phyloP scores from a whole-genome alignment of 2,329 filamentous ascomycete species.

The Helminthosporium solani region DNA sequence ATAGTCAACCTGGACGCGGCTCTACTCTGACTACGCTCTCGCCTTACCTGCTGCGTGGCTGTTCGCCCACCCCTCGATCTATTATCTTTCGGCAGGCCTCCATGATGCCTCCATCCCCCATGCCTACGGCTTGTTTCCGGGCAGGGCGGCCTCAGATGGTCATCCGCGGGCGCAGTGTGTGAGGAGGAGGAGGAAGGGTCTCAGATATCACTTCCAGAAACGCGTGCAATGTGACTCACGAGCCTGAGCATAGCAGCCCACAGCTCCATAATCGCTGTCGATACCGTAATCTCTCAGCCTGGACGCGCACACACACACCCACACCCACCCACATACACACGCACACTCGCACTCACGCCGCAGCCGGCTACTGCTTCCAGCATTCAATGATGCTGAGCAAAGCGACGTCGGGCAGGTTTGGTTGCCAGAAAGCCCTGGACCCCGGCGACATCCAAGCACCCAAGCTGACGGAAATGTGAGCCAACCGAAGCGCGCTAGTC shows the following conservation, averaged over 20 bases:
- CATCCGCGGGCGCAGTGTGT: conserved; percentile 21
- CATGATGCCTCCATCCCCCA: not conserved
- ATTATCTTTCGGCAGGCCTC: conserved; percentile 1
- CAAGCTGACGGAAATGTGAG: conserved; percentile 5
- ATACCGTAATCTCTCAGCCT: conserved; percentile 2
- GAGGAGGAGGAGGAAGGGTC: conserved; percentile 8
- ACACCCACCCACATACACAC: not conserved
- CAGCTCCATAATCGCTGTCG: not conserved
- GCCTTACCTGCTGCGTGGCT: not conserved
- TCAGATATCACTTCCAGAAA: conserved; percentile 23
- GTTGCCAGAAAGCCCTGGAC: not conserved
- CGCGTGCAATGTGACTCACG: conserved; percentile 33
- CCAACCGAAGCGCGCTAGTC: conserved; percentile 2
- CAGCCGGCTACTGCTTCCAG: not conserved
- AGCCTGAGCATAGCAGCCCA: conserved; percentile 8
- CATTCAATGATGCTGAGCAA: not conserved
- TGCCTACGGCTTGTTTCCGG: conserved; percentile 14
- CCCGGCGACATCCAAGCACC: not conserved
- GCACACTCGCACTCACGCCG: no score
- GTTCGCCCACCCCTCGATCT: no score
- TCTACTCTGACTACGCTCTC: conserved; percentile 1
- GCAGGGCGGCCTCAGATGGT: conserved; percentile 34
- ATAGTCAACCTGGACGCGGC: not conserved
- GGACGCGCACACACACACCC: not conserved
- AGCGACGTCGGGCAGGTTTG: no score